Evolutionary conservation across 192 early-diverging fungal genomes (phyloP), one percentile per base, ranked within the genome.

Genomic region (Coemansia sp.): DNA sequence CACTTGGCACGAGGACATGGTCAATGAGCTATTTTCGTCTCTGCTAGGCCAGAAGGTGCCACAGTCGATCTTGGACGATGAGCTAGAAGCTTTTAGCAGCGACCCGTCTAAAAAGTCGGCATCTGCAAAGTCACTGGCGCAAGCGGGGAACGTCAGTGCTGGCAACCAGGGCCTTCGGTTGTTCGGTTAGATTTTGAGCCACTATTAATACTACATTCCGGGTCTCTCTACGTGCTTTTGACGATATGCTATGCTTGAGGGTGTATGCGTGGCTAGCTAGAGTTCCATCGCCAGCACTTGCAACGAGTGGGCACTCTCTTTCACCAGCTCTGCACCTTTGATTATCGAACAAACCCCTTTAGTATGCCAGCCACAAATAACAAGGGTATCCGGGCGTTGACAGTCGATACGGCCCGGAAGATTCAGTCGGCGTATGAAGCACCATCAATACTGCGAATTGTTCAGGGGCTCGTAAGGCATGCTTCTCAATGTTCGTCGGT

Each of bases 1-100:
- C 14, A 84, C 85, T 6, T 98, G 96, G 96, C 94, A 97, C 69
- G 95, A 95, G 36, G 87, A 89, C 65, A 97, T 95, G 94, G 82
- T 88, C 2, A 91, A 94, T 38, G 95, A 98, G 77, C 84, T 98
- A 20, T 97, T 95, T 68, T 81, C 87, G 0, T 89, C 89, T 13
- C 76, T 98, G 61, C 84, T 98, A 6, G 95, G 95, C 8, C 82
- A 87, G 63, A 83, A 77, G 62, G 71, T 82, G 38, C 78, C 78
- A 11, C 55, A 81, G 56, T 75, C 73, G 0, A 76, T 81, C 23
- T 55, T 81, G 23, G 78, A 81, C 35, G 73, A 45, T 1, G 73
- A 81, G 25, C 4, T 48, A 6, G 73, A 75, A n/a, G 23, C 47
- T 1, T 18, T 57, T 34, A 36, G 7, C 20, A 8, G 28, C 8